Conservation (phyloP, 352 stramenopile genomes). For the Aphanomyces astaci region DNA sequence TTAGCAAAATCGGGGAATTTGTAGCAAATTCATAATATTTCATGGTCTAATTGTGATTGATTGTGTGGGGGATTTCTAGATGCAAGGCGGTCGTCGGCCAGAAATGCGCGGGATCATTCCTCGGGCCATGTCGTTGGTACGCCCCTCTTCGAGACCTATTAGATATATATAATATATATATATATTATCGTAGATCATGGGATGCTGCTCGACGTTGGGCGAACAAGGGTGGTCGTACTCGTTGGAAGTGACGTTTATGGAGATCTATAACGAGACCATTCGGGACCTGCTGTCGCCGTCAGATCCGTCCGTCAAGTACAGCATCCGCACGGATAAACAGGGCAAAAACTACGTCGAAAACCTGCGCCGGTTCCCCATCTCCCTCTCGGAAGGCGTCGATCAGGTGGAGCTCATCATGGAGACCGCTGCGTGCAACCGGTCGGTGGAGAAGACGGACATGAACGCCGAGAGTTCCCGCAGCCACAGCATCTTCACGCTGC, state of each 20-base stretch:
- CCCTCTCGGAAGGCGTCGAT: constrained; percentile 51
- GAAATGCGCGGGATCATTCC: constrained; percentile 98
- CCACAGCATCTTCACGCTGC: constrained; percentile 97
- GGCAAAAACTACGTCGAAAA: constrained; percentile 77
- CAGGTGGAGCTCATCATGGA: constrained; percentile 84
- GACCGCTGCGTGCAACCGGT: constrained; percentile 89
- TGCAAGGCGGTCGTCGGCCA: constrained; percentile 95
- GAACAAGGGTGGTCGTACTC: constrained; percentile 93
- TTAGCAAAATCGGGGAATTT: no score
- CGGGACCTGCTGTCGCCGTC: constrained; percentile 91
- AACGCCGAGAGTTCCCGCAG: constrained; percentile 97
- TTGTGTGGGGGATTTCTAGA: constrained; percentile 33
- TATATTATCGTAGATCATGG: constrained; percentile 80
- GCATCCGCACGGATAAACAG: constrained; percentile 69
- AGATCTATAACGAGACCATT: constrained; percentile 99
- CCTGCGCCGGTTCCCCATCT: constrained; percentile 18
- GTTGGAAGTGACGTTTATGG: constrained; percentile 97
- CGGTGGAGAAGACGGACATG: constrained; percentile 96
- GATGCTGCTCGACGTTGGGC: constrained; percentile 52
- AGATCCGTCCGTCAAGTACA: constrained; percentile 56
- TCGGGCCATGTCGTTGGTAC: constrained; percentile 86
- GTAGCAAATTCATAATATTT: no score
- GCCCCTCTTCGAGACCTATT: background rate
- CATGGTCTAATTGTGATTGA: no score
- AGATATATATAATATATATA: background rate